Conservation (phyloP, 2,329 filamentous ascomycete genomes). For the Incumbomyces delicatus region DNA sequence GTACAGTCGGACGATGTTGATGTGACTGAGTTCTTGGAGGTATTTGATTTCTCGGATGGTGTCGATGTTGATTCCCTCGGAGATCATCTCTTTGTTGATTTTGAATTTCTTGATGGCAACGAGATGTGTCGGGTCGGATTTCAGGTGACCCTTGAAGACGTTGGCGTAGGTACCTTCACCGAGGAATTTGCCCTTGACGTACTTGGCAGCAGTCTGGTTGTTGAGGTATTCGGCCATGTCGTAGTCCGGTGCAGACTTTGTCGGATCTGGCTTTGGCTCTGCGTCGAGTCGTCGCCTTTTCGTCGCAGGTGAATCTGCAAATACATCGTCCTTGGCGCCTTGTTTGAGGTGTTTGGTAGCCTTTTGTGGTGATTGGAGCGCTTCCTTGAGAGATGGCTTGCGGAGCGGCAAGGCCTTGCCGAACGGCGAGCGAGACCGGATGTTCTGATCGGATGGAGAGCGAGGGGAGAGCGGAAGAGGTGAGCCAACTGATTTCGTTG, state of each 20-base stretch:
- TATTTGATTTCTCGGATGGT: slow-evolving; percentile 93
- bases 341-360: slow-evolving; percentile 15
- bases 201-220: slow-evolving; percentile 74
- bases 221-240: slow-evolving; percentile 65
- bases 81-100: slow-evolving; percentile 41
- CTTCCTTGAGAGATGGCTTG: slow-evolving; percentile 20
- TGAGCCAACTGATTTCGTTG: slow-evolving; percentile 31
- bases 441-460: slow-evolving; percentile 25
- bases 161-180: slow-evolving; percentile 96
- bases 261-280: too few species aligned
- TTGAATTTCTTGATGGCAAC: slow-evolving; percentile 60
- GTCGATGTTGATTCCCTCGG: slow-evolving; percentile 83
- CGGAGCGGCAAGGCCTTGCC: slow-evolving; percentile 3
- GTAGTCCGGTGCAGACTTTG: slow-evolving; percentile 22
- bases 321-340: slow-evolving; percentile 4
- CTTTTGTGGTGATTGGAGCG: slow-evolving; percentile 26
- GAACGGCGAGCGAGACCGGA: background rate
- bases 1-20: slow-evolving; percentile 87
- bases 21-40: slow-evolving; percentile 85
- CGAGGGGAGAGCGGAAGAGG: slow-evolving; percentile 30
- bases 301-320: slow-evolving; percentile 11
- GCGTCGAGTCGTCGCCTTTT: slow-evolving; percentile 9
- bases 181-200: slow-evolving; percentile 83
- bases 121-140: slow-evolving; percentile 57
- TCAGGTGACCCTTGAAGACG: slow-evolving; percentile 80